Evolutionary conservation across 179 eudicot species (phyloP).

Genomic region (Amaranthus tricolor): DNA sequence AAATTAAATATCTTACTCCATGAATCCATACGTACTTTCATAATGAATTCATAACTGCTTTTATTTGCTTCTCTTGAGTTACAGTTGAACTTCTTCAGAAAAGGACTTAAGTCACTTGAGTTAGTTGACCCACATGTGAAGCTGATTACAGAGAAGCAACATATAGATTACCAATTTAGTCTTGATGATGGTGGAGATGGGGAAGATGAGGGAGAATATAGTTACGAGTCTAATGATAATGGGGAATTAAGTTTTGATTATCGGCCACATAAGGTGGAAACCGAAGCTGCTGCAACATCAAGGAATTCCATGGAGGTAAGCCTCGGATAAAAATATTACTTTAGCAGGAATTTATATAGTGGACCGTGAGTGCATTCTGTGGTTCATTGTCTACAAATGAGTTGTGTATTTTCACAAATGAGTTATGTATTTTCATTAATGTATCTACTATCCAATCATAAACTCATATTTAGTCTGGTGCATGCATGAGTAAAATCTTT

Average conservation of each 20-base stretch:
- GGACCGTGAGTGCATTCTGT: not conserved
- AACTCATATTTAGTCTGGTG: not conserved
- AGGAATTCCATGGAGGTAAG: conserved; percentile 91
- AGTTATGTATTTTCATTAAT: not conserved
- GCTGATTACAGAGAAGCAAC: conserved; percentile 73
- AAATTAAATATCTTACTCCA: conserved; percentile 8
- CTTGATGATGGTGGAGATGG: conserved; percentile 61
- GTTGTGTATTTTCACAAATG: not conserved
- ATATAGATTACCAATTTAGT: conserved; percentile 75
- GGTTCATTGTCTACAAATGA: not conserved
- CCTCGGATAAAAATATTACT: conserved; percentile 6
- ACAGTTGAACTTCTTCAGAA: conserved; percentile 91
- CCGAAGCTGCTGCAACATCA: conserved; percentile 48
- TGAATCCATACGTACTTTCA: not conserved
- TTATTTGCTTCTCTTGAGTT: conserved; percentile 17
- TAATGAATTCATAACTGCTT: not conserved
- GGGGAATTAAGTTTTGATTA: conserved; percentile 77
- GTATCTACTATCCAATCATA: not conserved
- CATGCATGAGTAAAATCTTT: not conserved
- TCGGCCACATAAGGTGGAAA: conserved; percentile 53
- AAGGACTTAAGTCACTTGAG: conserved; percentile 84
- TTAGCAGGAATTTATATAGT: not conserved
- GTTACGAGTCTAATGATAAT: conserved; percentile 52
- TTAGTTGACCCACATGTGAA: conserved; percentile 67
- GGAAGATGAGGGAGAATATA: conserved; percentile 50